Base-by-base conservation (phyloP, 2,329 filamentous ascomycete species). In the Rutstroemia sydowiana region DNA sequence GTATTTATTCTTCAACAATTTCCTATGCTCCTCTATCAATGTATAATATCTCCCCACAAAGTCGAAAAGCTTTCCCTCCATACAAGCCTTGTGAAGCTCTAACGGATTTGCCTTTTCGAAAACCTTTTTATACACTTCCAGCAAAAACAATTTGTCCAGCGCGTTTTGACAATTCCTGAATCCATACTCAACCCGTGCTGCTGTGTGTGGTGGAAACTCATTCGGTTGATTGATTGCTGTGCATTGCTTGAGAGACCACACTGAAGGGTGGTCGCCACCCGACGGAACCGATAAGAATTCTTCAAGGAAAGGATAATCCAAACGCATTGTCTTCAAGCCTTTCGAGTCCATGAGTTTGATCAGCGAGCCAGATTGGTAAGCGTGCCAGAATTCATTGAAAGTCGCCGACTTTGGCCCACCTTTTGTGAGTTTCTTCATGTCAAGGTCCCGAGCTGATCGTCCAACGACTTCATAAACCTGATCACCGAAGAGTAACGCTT, bases 201-300 rank as follows among this genome's bases (percentile, higher is more conserved):
- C 10, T 16, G 1, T 5, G n/a, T 30, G 8, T 2, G 46, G 50
- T 14, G 57, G 57, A 56, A 56, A 47, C 0, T 55, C 46, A 10
- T 39, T 45, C 14, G 58, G 59, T 16, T 62, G 51, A 6, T 43
- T 55, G 18, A 59, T 57, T 42, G 54, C 60, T 39, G 65, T 36
- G 37, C 64, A 65, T 45, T 65, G 61, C 50, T 62, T 64, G 46
- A 65, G 53, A 36, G 52, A 28, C 64, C 63, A 66, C 31, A 66
- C 61, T n/a, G 62, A 66, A 28, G n/a, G n/a, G n/a, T n/a, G 48
- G 56, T 11, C 20, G 20, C 9, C n/a, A 26, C 4, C 16, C 39
- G 39, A 14, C 14, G 46, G 26, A 21, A 31, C 46, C 11, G 37
- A 42, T 20, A 49, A 20, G 14, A 49, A 39, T 9, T 20, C 32